Conservation (phyloP, 768 basidiomycete species). For the Auricularia sp. region DNA sequence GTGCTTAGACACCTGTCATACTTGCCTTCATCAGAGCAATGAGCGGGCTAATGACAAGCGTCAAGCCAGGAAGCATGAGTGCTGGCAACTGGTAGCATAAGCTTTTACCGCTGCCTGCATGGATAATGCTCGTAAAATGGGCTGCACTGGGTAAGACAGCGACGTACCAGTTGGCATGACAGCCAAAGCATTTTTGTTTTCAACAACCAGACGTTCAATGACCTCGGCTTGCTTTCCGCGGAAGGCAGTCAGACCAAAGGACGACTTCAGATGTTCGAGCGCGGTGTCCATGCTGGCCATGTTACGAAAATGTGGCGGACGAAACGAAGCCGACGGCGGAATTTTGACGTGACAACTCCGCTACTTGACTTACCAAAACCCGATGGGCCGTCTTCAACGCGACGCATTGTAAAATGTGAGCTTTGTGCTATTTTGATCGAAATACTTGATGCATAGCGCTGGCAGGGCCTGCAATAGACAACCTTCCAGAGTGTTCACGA, state of each 20-base stretch:
- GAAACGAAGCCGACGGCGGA: background rate
- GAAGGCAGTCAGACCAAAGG: slow-evolving; percentile 29
- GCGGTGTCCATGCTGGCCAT: slow-evolving; percentile 28
- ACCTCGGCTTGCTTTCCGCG: slow-evolving; percentile 31
- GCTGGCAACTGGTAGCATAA: slow-evolving; percentile 33
- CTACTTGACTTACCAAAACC: background rate
- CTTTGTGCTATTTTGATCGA: too few relatives aligned
- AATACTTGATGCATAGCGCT: too few relatives aligned
- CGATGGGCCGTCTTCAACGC: background rate
- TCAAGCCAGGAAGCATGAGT: slow-evolving; percentile 19
- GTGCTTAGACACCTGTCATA: background rate
- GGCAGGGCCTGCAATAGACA: too few relatives aligned
- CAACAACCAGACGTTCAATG: slow-evolving; percentile 28
- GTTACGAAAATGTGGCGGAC: background rate
- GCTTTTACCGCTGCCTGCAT: slow-evolving; percentile 26
- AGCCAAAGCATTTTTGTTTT: slow-evolving; percentile 33
- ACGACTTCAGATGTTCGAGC: slow-evolving; percentile 20
- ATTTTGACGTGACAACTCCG: background rate
- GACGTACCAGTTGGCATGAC: slow-evolving; percentile 31
- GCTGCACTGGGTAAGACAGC: slow-evolving; percentile 1
- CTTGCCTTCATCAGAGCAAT: slow-evolving; percentile 16
- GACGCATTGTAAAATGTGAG: too few relatives aligned
- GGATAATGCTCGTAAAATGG: slow-evolving; percentile 7
- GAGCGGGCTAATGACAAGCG: slow-evolving; percentile 29
- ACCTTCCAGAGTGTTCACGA: too few relatives aligned